Conservation (phyloP, 1,284 basidiomycete genomes). For the Ceratobasidium sp. region DNA sequence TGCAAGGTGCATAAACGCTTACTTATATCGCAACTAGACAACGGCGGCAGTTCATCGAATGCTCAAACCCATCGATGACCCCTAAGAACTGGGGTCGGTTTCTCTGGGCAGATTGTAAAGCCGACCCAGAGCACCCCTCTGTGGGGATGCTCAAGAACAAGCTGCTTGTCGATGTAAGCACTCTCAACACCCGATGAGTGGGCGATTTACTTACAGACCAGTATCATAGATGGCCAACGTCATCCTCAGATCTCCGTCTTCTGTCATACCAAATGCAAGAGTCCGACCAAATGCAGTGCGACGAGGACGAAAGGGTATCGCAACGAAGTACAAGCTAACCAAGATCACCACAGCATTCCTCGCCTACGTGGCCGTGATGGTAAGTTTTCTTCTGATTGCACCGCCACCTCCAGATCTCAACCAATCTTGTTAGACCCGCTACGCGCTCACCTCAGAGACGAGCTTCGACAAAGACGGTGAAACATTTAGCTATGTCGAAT, state of each 20-base stretch:
- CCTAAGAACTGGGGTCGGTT: neutral
- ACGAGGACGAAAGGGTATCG: constrained; percentile 7
- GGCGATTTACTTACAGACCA: neutral
- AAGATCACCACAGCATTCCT: constrained; percentile 2
- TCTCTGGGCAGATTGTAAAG: neutral
- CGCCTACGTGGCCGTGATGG: constrained; percentile 8
- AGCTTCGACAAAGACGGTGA: neutral
- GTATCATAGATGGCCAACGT: neutral
- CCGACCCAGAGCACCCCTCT: neutral
- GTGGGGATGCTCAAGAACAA: neutral
- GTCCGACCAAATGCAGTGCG: neutral
- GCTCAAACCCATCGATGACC: neutral
- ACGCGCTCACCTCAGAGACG: neutral
- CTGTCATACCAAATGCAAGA: neutral
- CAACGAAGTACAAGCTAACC: neutral
- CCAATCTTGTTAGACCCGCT: neutral
- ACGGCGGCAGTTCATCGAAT: constrained; percentile 14
- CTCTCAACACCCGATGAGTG: neutral
- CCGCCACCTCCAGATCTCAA: neutral
- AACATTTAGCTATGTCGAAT: neutral
- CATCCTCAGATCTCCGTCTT: neutral
- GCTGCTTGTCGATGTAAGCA: neutral
- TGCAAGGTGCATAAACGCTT: too few relatives aligned
- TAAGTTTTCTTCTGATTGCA: neutral
- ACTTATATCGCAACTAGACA: neutral